Conservation (phyloP, 2,329 filamentous ascomycete genomes). For the Endocalyx cinctus region DNA sequence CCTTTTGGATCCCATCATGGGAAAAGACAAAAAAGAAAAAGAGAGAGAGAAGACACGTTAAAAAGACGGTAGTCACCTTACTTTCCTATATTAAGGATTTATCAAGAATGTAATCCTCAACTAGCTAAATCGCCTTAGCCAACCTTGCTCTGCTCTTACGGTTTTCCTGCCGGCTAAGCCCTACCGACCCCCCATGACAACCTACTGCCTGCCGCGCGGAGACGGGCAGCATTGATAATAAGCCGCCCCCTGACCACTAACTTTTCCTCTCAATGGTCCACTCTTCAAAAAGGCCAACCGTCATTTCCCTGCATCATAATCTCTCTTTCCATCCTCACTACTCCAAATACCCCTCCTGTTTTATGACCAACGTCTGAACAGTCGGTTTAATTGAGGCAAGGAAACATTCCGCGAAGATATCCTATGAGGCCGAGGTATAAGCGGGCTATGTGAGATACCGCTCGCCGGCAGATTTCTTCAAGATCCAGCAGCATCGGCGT, state of each 20-base stretch:
- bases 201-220: no score
- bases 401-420: conserved; percentile 22
- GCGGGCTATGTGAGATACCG: conserved; percentile 21
- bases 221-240: no score
- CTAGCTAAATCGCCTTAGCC: no score
- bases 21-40: conserved; percentile 5
- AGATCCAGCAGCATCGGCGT: conserved; percentile 19
- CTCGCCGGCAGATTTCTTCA: conserved; percentile 19
- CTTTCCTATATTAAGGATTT: no score
- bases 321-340: conserved; percentile 14
- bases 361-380: conserved; percentile 17
- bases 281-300: no score
- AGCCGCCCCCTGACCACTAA: no score
- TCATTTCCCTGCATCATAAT: conserved; percentile 8
- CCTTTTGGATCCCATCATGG: not conserved
- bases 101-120: no score
- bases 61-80: no score
- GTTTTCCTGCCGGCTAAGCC: no score
- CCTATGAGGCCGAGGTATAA: conserved; percentile 23
- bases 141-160: no score
- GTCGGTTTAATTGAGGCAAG: conserved; percentile 13
- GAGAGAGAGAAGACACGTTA: conserved; percentile 4
- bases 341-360: conserved; percentile 20
- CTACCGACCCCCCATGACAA: no score
- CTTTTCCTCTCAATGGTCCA: no score